Percentiles rank a stretch among this genome's conserved stretches.
Evolutionary conservation across 495 filamentous ascomycete genomes (phyloP).

Genomic region (Xylaria flabelliformis): DNA sequence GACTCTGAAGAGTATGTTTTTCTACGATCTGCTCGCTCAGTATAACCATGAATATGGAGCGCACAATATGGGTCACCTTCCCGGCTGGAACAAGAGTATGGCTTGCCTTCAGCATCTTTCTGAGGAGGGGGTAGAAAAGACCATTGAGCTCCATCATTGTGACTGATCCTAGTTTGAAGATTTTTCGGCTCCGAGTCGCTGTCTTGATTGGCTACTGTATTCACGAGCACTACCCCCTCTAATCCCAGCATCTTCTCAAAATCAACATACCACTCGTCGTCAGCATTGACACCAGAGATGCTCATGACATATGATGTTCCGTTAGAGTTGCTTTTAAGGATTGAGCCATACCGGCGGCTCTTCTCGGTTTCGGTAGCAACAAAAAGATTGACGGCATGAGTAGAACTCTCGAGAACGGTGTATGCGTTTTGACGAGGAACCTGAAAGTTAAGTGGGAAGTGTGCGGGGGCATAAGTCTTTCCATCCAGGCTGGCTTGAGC

Average conservation of each 20-base stretch:
- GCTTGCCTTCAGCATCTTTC: constrained; percentile 71
- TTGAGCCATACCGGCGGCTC: constrained; percentile 75
- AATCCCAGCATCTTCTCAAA: constrained; percentile 94
- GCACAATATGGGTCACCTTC: constrained; percentile 71
- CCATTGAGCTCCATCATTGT: constrained; percentile 95
- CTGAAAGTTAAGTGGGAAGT: constrained; percentile 82
- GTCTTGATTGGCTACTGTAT: constrained; percentile 77
- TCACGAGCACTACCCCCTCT: constrained; percentile 87
- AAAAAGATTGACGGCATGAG: constrained; percentile 90
- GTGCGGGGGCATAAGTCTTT: constrained; percentile 75
- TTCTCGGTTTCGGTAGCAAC: constrained; percentile 71
- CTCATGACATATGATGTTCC: constrained; percentile 92
- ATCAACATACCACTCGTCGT: constrained; percentile 79
- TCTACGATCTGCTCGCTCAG: constrained; percentile 77
- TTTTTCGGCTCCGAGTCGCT: constrained; percentile 74
- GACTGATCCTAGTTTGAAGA: constrained; percentile 86
- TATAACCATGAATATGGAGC: constrained; percentile 93
- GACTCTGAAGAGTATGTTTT: constrained; percentile 87
- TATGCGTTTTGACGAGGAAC: constrained; percentile 79
- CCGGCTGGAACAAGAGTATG: constrained; percentile 67
- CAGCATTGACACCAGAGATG: constrained; percentile 76
- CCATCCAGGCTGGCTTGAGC: constrained; percentile 87
- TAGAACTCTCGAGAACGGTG: constrained; percentile 91
- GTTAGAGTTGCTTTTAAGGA: constrained; percentile 98
- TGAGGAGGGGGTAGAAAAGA: constrained; percentile 69